These are phyloP conservation scores for Metschnikowia lunata DNA, from an alignment of 805 yeast genomes.

Conservation along the genomic window DNA sequence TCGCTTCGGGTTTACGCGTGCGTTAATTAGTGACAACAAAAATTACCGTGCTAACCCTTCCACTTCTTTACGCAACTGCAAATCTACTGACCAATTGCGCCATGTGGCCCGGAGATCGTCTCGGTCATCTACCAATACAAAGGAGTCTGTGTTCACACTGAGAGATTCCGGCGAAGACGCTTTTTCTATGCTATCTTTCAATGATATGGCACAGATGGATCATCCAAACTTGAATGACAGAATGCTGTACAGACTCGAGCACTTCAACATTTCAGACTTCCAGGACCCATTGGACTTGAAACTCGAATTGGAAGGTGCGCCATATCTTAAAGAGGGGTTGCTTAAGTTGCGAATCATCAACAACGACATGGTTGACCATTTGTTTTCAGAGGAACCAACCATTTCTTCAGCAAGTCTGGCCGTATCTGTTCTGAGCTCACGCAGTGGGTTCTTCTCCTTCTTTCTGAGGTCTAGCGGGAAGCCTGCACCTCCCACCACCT, in stretches of 20 bases:
- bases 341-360: conserved; percentile 39
- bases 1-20: conserved; percentile 40
- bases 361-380: conserved; percentile 33
- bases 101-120: conserved; percentile 30
- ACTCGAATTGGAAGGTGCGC: conserved; percentile 66
- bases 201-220: conserved; percentile 22
- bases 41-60: conserved; percentile 17
- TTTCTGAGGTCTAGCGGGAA: conserved; percentile 15
- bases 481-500: conserved; percentile 3
- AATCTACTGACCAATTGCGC: conserved; percentile 27
- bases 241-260: conserved; percentile 26
- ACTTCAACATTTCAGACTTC: conserved; percentile 37
- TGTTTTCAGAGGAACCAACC: conserved; percentile 2
- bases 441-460: conserved; percentile 14
- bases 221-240: conserved; percentile 11
- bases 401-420: conserved; percentile 13
- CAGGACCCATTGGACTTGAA: conserved; percentile 53
- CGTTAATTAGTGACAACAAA: conserved; percentile 29
- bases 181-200: conserved; percentile 34
- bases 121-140: conserved; percentile 30
- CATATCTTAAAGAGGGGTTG: conserved; percentile 74
- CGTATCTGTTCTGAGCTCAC: conserved; percentile 4
- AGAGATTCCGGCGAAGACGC: conserved; percentile 24
- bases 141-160: conserved; percentile 23
- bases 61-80: conserved; percentile 19